Percentiles rank a stretch among this genome's conserved stretches.
These are phyloP conservation scores for Takakia lepidozioides DNA, from an alignment of 225 moss, liverwort and hornwort species.

Conservation along the genomic window DNA sequence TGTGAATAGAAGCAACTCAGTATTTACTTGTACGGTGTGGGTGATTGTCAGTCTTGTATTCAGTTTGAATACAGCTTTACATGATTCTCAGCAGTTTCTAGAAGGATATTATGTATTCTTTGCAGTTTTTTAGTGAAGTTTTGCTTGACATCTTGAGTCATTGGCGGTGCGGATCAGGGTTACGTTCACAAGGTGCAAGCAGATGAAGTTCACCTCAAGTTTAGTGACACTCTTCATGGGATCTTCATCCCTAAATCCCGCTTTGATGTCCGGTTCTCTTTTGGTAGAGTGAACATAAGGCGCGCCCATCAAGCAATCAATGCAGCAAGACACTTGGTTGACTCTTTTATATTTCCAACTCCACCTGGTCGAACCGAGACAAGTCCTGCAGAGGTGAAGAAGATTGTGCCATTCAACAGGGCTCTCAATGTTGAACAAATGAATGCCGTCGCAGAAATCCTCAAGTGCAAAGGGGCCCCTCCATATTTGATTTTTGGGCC, in stretches of 20 bases:
- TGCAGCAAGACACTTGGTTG: constrained; percentile 22
- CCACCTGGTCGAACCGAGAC: constrained; percentile 11
- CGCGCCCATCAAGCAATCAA: constrained; percentile 55
- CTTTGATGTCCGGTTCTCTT: constrained; percentile 50
- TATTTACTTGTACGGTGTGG: too few relatives aligned
- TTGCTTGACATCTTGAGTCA: neutral
- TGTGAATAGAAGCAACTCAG: too few relatives aligned
- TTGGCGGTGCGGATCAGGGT: constrained; percentile 19
- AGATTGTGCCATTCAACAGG: constrained; percentile 28
- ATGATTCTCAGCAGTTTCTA: too few relatives aligned
- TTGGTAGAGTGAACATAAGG: constrained; percentile 51
- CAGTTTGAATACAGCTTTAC: too few relatives aligned
- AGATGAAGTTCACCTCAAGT: constrained; percentile 48
- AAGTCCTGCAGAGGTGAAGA: constrained; percentile 25
- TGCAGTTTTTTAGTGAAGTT: too few relatives aligned
- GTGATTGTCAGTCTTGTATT: too few relatives aligned
- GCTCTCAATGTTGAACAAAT: constrained; percentile 39
- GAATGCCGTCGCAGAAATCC: constrained; percentile 41
- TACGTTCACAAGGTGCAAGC: constrained; percentile 59
- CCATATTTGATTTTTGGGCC: constrained; percentile 56
- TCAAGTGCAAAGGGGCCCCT: constrained; percentile 39
- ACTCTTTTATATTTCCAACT: constrained; percentile 45
- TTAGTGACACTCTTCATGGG: constrained; percentile 38
- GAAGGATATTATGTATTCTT: too few relatives aligned
- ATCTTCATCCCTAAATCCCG: constrained; percentile 37